Conservation (phyloP, 495 filamentous ascomycete species). For the Bathelium albidoporum region DNA sequence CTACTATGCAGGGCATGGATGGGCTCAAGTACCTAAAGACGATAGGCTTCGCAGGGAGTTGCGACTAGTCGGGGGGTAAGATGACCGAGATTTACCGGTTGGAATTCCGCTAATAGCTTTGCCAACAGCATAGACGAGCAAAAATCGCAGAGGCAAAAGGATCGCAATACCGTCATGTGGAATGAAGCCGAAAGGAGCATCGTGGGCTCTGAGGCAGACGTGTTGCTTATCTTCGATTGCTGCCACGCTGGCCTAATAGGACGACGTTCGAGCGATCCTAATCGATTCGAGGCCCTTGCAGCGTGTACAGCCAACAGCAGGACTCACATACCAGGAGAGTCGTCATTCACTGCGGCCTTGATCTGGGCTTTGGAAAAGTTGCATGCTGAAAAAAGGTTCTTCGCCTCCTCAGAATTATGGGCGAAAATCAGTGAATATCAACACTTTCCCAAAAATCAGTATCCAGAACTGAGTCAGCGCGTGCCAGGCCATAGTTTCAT, state of each 20-base stretch:
- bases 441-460: neutral
- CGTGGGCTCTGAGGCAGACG: constrained; percentile 2
- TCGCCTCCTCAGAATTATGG: neutral
- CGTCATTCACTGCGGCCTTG: constrained; percentile 1
- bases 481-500: neutral
- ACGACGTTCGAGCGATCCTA: neutral
- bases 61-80: neutral
- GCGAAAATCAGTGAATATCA: neutral
- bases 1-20: constrained; percentile 21
- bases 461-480: neutral
- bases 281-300: neutral
- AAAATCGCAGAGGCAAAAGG: neutral
- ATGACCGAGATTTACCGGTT: neutral
- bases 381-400: neutral
- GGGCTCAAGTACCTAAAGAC: neutral
- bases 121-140: neutral
- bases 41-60: neutral
- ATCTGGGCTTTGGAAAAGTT: neutral
- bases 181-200: neutral
- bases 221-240: constrained; percentile 16
- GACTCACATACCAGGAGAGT: neutral
- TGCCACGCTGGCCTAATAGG: neutral
- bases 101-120: neutral
- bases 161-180: constrained; percentile 1
- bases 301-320: neutral